Percentiles rank a stretch among this genome's conserved stretches.
phyloP scores from a whole-genome alignment of 2,329 filamentous ascomycete genomes.

The Hypoxylon sp. region DNA sequence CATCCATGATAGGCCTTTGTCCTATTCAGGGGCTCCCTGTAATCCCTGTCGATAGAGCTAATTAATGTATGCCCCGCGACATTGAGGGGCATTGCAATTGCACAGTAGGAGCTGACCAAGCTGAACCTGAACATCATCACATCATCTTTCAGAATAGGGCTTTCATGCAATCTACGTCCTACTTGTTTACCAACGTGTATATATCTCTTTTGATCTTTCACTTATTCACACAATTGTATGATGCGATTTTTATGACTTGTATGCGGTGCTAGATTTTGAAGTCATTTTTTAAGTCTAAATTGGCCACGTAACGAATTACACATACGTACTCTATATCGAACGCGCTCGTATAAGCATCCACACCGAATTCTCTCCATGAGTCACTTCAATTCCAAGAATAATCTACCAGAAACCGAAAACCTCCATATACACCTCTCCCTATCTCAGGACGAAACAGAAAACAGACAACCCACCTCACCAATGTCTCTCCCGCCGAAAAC shows the following conservation, averaged over 20 bases:
- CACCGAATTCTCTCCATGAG: constrained; percentile 24
- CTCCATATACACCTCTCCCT: constrained; percentile 25
- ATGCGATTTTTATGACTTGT: too few relatives aligned
- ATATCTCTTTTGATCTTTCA: too few relatives aligned
- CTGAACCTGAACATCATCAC: constrained; percentile 14
- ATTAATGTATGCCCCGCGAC: background rate
- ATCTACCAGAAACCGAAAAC: constrained; percentile 12
- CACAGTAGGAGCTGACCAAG: constrained; percentile 7
- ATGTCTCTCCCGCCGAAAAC: constrained; percentile 47
- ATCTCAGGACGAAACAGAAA: constrained; percentile 2
- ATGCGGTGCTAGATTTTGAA: too few relatives aligned
- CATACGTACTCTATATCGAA: background rate
- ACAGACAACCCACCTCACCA: constrained; percentile 9
- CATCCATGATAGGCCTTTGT: constrained; percentile 24
- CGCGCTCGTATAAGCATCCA: background rate
- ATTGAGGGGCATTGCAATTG: constrained; percentile 21
- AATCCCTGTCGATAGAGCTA: constrained; percentile 9
- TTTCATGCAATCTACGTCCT: constrained; percentile 8
- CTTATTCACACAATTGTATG: too few relatives aligned
- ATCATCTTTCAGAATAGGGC: constrained; percentile 3
- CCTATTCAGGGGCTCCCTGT: constrained; percentile 4
- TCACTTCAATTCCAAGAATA: constrained; percentile 1
- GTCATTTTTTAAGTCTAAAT: too few relatives aligned
- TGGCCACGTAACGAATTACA: background rate
- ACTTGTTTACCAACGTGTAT: constrained; percentile 1